Evolutionary conservation across 2,329 filamentous ascomycete species (phyloP), one percentile per base, ranked within the genome.

Genomic region (Arthrinium puccinioides): DNA sequence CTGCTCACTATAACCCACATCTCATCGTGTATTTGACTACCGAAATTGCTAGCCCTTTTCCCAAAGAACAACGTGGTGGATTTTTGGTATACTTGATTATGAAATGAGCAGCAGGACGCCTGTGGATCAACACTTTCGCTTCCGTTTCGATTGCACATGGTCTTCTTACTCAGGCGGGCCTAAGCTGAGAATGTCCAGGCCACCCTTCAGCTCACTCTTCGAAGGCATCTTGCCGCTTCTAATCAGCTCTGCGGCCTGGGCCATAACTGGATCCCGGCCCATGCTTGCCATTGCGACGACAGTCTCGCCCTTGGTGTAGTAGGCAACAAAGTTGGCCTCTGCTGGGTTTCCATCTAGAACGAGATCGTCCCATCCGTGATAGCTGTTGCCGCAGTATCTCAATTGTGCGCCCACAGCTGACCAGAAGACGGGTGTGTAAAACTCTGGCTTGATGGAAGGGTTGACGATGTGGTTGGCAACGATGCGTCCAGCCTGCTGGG

Each of bases 381-480:
- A 64, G 0, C 89, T 87, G 65, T 90, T 92, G 10, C 92, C 92
- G 55, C 88, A 95, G 69, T 98, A 98, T 31, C 92, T 78, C 51
- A 98, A 63, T 64, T 98, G 92, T 6, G 80, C 75, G 5, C 89
- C 87, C 5, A 98, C 67, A 0, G 92, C 92, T 2, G 87, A 95
- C 92, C 92, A 98, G 69, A 98, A 98, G 35, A 98, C 76, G 1
- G 92, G 92, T 40, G 92, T 90, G 62, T 95, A 96, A 3, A 76
- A 69, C 50, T 84, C 79, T 1, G 79, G 69, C 44, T 72, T 70
- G 31, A 71, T 59, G 7, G 71, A 62, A 0, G 82, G 74, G 51
- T 83, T 70, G 47, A 79, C 74, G 53, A 98, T 95, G 50, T 85
- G 77, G 36, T 71, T 70, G 2, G 88, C 92, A 1, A 84, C 90